These are phyloP conservation scores for Sarocladiaceae sp. DNA, from an alignment of 2,329 filamentous ascomycete genomes.

Conservation along the genomic window DNA sequence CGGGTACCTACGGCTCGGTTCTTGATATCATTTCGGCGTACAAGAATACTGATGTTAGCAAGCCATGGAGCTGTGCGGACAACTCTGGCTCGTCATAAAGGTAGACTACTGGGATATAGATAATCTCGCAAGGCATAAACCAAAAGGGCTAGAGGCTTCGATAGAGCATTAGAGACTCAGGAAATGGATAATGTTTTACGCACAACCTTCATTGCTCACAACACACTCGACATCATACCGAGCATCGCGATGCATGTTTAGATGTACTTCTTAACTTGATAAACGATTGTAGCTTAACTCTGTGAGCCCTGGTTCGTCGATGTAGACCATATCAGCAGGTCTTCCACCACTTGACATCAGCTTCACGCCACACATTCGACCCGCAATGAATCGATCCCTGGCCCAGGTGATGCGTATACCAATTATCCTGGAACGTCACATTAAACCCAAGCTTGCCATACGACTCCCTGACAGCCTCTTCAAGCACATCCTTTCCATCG, in stretches of 20 bases:
- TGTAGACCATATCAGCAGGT: not conserved
- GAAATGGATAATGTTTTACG: no score
- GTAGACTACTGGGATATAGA: no score
- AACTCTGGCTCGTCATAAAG: not conserved
- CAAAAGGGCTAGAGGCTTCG: no score
- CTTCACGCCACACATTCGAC: constrained; percentile 15
- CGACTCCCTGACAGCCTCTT: constrained; percentile 14
- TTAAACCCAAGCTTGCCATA: constrained; percentile 19
- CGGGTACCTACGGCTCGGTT: not conserved
- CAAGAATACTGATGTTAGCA: not conserved
- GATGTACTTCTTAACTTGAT: no score
- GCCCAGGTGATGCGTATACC: constrained; percentile 19
- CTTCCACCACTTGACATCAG: constrained; percentile 16
- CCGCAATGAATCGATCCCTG: constrained; percentile 24
- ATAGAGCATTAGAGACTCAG: no score
- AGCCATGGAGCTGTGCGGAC: not conserved
- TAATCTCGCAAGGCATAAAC: no score
- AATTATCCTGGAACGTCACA: constrained; percentile 23
- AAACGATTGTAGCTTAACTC: no score
- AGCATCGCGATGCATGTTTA: no score
- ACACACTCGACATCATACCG: no score
- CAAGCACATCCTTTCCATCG: constrained; percentile 20
- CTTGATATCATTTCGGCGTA: not conserved
- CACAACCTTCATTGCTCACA: no score
- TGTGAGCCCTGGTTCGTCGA: no score